A percentile compares a stretch with the other conserved stretches of the same genome.
These are phyloP conservation scores for Yamadazyma insecticola DNA, from an alignment of 805 yeast species.

Conservation along the genomic window DNA sequence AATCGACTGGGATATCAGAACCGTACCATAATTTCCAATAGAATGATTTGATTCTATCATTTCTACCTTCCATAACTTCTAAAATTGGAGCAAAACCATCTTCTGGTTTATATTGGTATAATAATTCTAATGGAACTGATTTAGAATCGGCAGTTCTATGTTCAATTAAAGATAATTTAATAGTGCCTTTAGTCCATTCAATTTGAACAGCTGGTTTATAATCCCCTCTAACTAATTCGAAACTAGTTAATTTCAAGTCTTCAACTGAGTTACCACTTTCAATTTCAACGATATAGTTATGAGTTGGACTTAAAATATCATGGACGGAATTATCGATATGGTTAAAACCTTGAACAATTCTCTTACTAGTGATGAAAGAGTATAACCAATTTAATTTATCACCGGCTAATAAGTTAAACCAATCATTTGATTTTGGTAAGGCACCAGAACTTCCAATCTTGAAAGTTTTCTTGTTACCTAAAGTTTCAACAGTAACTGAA, in stretches of 20 bases:
- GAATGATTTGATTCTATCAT: conserved; percentile 87
- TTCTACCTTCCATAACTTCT: conserved; percentile 87
- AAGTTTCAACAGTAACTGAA: conserved; percentile 25
- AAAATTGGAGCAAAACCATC: conserved; percentile 95
- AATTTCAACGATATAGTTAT: conserved; percentile 58
- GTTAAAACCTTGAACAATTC: conserved; percentile 81
- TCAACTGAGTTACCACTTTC: conserved; percentile 43
- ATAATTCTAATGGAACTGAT: conserved; percentile 72
- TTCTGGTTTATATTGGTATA: conserved; percentile 72
- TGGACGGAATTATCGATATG: conserved; percentile 76
- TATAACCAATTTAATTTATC: conserved; percentile 78
- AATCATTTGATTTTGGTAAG: conserved; percentile 35
- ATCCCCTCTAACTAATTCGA: conserved; percentile 70
- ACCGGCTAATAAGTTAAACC: conserved; percentile 87
- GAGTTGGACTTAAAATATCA: conserved; percentile 72
- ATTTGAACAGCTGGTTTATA: conserved; percentile 63
- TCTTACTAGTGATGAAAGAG: conserved; percentile 75
- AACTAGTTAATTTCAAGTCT: conserved; percentile 54
- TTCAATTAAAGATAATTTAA: conserved; percentile 76
- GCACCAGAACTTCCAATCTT: conserved; percentile 29
- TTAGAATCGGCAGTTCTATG: conserved; percentile 76
- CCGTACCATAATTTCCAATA: conserved; percentile 99
- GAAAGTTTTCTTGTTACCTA: conserved; percentile 29
- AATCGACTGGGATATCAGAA: conserved; percentile 49
- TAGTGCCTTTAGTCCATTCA: conserved; percentile 37